phyloP scores from a whole-genome alignment of 345 rosid species.

The Syzygium jambos region DNA sequence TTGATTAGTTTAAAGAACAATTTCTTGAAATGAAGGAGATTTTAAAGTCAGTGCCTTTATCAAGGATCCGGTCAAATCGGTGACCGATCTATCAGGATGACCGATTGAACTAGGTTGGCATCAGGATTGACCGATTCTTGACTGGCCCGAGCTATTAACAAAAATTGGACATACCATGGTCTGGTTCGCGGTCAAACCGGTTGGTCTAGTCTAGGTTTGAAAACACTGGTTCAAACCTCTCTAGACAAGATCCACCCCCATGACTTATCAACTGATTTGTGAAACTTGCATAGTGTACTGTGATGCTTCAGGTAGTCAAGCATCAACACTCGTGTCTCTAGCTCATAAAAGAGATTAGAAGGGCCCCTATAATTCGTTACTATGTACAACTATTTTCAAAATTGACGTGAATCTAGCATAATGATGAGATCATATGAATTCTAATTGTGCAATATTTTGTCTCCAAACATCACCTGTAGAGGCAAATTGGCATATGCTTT shows the following conservation, averaged over 20 bases:
- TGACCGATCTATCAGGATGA: background rate
- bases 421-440: background rate
- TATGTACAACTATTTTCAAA: background rate
- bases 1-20: too few relatives aligned
- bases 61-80: background rate
- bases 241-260: background rate
- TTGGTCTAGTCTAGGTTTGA: background rate
- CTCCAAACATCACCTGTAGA: background rate
- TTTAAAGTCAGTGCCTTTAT: background rate
- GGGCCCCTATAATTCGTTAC: background rate
- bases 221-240: background rate
- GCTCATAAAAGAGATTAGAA: background rate
- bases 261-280: background rate
- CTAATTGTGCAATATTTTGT: background rate
- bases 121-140: background rate
- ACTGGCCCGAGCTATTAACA: background rate
- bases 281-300: background rate
- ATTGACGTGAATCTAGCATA: background rate
- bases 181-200: background rate
- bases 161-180: background rate
- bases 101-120: background rate
- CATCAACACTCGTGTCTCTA: background rate
- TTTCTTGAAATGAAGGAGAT: too few relatives aligned
- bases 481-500: background rate
- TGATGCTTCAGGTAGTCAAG: background rate